Evolutionary conservation across 768 basidiomycete genomes (phyloP), one percentile per base, ranked within the genome.

Genomic region (Lentinula edodes): DNA sequence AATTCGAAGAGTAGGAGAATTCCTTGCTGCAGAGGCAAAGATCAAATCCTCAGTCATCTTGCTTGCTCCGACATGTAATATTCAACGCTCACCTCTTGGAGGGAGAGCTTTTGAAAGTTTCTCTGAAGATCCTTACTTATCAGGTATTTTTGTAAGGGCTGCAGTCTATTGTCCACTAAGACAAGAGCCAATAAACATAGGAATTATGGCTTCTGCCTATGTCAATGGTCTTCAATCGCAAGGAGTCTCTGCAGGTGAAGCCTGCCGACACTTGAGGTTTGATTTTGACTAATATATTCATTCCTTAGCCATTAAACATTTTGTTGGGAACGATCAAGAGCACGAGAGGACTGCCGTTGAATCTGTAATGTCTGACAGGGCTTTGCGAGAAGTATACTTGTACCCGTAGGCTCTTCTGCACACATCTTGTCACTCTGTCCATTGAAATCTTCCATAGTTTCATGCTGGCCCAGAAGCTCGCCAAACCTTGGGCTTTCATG

Each of bases 61-160:
- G 13, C 78, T 90, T 34, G 88, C 86, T 2, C 89, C 88, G 8
- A 91, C 89, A 0, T 87, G 87, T 73, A 91, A 90, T 69, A 90
- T 89, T 43, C 87, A 86, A 68, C 80, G 89, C 41, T 81, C 80
- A 7, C 84, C 84, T 15, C 72, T 86, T 3, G 85, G 83, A 15
- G 84, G 85, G 6, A 74, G 84, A 41, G 76, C 82, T 1, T 91
- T 90, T 67, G 89, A 90, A 70, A 87, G 85, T 1, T 89, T 90
- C 73, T 88, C 90, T 0, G 89, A 92, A 67, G 90, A 93, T 64
- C 90, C 91, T 0, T 73, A 81, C 62, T 73, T 88, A 9, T 88
- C 85, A 36, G 88, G 84, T 81, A 67, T 46, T 13, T 15, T 18
- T 43, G 6, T 1, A 9, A 42, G n/a, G 7, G 52, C 13, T 15